These are phyloP conservation scores for Coemansia sp. DNA, from an alignment of 192 early-diverging fungal species.

Conservation along the genomic window DNA sequence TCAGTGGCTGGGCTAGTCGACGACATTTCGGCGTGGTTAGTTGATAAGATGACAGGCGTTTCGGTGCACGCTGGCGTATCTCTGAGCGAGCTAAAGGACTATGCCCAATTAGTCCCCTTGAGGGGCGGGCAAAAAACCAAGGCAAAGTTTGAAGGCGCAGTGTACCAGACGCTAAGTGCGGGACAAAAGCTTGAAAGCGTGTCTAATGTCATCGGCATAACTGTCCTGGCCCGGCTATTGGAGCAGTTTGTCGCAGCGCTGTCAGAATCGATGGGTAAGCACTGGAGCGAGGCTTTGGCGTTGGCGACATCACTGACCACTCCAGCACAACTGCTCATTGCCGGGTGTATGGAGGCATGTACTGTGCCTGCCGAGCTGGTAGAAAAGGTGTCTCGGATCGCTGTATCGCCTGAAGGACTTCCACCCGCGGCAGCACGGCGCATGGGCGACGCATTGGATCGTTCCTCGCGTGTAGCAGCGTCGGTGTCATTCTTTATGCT, in stretches of 20 bases:
- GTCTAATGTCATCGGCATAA: slow-evolving; percentile 14
- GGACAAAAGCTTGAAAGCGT: slow-evolving; percentile 29
- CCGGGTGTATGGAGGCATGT: slow-evolving; percentile 28
- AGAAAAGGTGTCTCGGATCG: background rate
- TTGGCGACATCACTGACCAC: background rate
- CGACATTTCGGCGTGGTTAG: slow-evolving; percentile 7
- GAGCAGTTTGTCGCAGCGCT: slow-evolving; percentile 15
- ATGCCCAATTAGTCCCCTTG: background rate
- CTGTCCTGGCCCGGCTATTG: slow-evolving; percentile 16
- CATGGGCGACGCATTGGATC: background rate
- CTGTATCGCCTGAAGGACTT: background rate
- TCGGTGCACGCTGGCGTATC: slow-evolving; percentile 8
- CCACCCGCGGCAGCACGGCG: background rate
- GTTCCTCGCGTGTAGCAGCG: background rate
- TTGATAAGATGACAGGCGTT: background rate
- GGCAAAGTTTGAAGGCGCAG: background rate
- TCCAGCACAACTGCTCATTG: background rate
- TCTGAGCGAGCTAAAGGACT: background rate
- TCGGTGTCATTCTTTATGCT: slow-evolving; percentile 24
- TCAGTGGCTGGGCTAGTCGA: slow-evolving; percentile 9
- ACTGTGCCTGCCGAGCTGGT: slow-evolving; percentile 19
- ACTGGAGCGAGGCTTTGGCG: slow-evolving; percentile 5
- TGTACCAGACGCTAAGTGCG: slow-evolving; percentile 27
- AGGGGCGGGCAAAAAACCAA: background rate
- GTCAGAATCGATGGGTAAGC: slow-evolving; percentile 13